Base-by-base conservation (phyloP, 441 rosid genomes). In the Manihot esculenta region DNA sequence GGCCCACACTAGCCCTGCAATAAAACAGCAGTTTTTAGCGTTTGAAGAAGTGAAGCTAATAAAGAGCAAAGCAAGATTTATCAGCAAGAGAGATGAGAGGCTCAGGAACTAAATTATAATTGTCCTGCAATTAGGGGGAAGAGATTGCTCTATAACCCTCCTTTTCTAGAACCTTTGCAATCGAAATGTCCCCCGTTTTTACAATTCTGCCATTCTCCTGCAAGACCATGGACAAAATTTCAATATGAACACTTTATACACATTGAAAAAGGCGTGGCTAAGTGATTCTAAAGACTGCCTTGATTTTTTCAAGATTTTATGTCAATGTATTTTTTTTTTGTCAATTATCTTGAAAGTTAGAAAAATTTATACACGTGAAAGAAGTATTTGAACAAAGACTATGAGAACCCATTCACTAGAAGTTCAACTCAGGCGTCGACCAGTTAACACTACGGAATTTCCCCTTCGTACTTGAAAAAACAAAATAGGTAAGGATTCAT, bases 201-300 rank as follows among this genome's bases (percentile, higher is more conserved):
- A 88, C 84, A 72, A 93, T 95, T 79, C 80, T 88, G 23, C 97
- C 98, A 65, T 87, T 80, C 75, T 89, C 97, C 99, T 95, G 78
- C 21, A 53, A 61, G 70, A 80, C 54, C 71, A 73, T 0, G 24
- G 20, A 68, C 27, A 64, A 48, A n/a, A n/a, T n/a, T n/a, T n/a
- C n/a, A n/a, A n/a, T n/a, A n/a, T n/a, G n/a, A 7, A 35, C 48
- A 53, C 3, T 35, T 11, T 53, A 18, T 41, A 30, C 10, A 13
- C 48, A n/a, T 54, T 1, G 12, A 9, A 11, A 18, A 50, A 18
- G 21, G 48, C 42, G 27, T 23, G 33, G 38, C 8, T 10, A 35
- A 61, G 15, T 9, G 20, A 21, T 17, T n/a, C n/a, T n/a, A n/a
- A n/a, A n/a, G n/a, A n/a, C n/a, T n/a, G n/a, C n/a, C n/a, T n/a